Conservation (phyloP, 768 basidiomycete genomes). For the Exidia glandulosa region DNA sequence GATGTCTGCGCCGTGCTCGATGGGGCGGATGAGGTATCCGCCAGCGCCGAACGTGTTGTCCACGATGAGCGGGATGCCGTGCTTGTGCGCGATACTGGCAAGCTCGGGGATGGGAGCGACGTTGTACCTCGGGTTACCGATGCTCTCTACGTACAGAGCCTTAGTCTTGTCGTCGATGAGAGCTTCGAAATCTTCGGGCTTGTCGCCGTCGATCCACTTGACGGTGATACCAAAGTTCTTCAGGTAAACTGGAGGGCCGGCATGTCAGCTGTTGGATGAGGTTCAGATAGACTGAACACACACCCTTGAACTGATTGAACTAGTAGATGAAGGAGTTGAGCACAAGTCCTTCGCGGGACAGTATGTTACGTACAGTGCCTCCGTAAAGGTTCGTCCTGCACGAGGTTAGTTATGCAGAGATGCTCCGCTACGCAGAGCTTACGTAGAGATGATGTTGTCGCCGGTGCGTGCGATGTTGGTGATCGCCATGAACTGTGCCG, state of each 20-base stretch:
- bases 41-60: conserved; percentile 75
- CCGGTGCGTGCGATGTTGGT: conserved; percentile 47
- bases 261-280: not conserved
- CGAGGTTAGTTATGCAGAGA: not conserved
- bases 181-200: conserved; percentile 46
- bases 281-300: not conserved
- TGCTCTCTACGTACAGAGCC: conserved; percentile 63
- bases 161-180: conserved; percentile 73
- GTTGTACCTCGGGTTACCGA: conserved; percentile 69
- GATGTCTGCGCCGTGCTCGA: conserved; percentile 69
- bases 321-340: not conserved
- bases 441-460: conserved; percentile 73
- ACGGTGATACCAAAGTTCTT: conserved; percentile 56
- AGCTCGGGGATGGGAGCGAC: conserved; percentile 58
- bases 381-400: conserved; percentile 56
- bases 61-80: conserved; percentile 67
- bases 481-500: conserved; percentile 68
- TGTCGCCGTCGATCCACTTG: conserved; percentile 48
- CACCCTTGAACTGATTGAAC: conserved; percentile 65
- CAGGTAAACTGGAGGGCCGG: conserved; percentile 38
- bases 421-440: conserved; percentile 14
- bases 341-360: not conserved
- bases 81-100: conserved; percentile 61
- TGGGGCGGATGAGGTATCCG: conserved; percentile 59
- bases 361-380: conserved; percentile 18